These are phyloP conservation scores for Candida chauliodis DNA, from an alignment of 805 yeast species.

Conservation along the genomic window DNA sequence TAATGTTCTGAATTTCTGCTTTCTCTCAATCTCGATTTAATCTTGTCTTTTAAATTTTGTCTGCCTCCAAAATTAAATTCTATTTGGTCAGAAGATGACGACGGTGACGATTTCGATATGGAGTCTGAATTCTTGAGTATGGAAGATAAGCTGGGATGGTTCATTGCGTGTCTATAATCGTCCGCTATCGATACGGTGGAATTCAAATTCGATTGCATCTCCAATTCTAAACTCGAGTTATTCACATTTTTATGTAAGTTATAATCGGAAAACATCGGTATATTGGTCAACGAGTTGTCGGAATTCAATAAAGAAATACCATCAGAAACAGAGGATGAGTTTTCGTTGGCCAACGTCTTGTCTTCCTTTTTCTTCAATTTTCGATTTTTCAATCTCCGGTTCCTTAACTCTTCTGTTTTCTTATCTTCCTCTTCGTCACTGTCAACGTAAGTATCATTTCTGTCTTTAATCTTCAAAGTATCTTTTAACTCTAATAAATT, in stretches of 20 bases:
- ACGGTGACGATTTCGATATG: neutral
- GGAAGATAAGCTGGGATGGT: slow-evolving; percentile 4
- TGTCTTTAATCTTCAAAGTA: slow-evolving; percentile 24
- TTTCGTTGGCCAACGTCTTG: slow-evolving; percentile 2
- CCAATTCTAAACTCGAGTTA: slow-evolving; percentile 18
- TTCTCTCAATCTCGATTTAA: slow-evolving; percentile 34
- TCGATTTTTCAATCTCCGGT: slow-evolving; percentile 34
- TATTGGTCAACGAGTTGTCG: slow-evolving; percentile 57
- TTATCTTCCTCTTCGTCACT: slow-evolving; percentile 50
- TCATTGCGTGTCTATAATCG: slow-evolving; percentile 21
- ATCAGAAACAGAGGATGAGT: slow-evolving; percentile 47
- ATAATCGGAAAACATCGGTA: slow-evolving; percentile 60
- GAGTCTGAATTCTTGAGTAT: neutral
- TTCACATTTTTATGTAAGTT: slow-evolving; percentile 31
- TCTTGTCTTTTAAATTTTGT: slow-evolving; percentile 27
- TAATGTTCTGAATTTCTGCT: slow-evolving; percentile 16
- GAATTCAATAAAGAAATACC: slow-evolving; percentile 63
- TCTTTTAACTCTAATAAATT: slow-evolving; percentile 50
- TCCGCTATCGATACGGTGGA: slow-evolving; percentile 31
- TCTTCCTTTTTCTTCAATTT: slow-evolving; percentile 10
- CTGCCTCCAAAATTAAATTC: slow-evolving; percentile 30
- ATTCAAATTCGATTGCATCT: slow-evolving; percentile 22
- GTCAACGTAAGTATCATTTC: slow-evolving; percentile 25
- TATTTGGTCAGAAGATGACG: slow-evolving; percentile 14
- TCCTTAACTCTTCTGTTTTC: slow-evolving; percentile 45